Conservation (phyloP, 2,329 filamentous ascomycete genomes). For the Aspergillus sp. region DNA sequence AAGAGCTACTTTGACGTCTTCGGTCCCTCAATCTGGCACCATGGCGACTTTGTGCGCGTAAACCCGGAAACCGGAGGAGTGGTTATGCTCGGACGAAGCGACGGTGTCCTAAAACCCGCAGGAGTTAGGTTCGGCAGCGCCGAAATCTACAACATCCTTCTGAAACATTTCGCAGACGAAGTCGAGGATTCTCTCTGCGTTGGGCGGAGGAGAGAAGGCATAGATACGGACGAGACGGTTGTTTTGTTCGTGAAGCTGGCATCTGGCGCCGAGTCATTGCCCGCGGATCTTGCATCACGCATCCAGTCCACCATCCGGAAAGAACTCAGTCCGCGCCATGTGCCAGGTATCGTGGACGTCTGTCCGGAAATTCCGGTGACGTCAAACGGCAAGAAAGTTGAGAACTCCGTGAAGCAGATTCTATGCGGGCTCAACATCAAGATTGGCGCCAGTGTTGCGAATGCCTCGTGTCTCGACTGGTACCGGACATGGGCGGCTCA, state of each 20-base stretch:
- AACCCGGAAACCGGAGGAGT: constrained; percentile 73
- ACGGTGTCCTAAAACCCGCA: constrained; percentile 88
- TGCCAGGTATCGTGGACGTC: constrained; percentile 78
- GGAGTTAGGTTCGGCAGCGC: constrained; percentile 91
- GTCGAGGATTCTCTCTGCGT: constrained; percentile 87
- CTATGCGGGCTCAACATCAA: constrained; percentile 83
- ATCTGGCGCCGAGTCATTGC: constrained; percentile 45
- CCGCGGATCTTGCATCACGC: constrained; percentile 57
- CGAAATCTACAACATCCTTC: constrained; percentile 94
- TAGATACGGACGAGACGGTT: constrained; percentile 80
- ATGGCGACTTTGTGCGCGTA: constrained; percentile 83
- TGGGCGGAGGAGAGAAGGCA: constrained; percentile 66
- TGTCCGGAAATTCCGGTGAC: constrained; percentile 88
- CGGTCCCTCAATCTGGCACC: constrained; percentile 71
- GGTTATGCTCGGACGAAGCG: constrained; percentile 87
- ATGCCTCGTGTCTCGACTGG: constrained; percentile 84
- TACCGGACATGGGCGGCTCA: constrained; percentile 73
- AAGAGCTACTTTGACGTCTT: constrained; percentile 89
- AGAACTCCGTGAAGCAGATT: constrained; percentile 95
- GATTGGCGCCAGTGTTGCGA: constrained; percentile 90
- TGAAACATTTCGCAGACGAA: constrained; percentile 74
- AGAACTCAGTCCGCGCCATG: constrained; percentile 85
- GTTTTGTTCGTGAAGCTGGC: constrained; percentile 83
- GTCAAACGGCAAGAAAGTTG: constrained; percentile 96
- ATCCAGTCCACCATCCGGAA: constrained; percentile 70